Evolutionary conservation across 2,329 filamentous ascomycete species (phyloP), one percentile per base, ranked within the genome.

Genomic region (Fusarium sp.): DNA sequence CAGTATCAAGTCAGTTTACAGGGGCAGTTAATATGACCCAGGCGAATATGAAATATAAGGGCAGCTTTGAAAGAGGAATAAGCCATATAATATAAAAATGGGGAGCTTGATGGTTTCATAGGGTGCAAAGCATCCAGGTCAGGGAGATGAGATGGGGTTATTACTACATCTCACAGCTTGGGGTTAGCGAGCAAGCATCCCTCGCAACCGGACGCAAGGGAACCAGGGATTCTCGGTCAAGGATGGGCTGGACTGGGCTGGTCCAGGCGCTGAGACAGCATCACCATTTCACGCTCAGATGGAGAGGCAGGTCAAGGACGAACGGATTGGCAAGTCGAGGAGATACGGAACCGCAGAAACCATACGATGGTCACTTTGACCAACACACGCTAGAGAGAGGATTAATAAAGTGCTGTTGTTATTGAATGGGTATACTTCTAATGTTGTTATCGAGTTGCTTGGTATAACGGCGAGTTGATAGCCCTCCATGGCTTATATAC

Each of bases 251-350:
- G 42, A 7, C 38, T 42, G 22, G 27, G 27, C n/a, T 55, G 63
- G 24, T 33, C 51, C 44, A 16, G 29, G 46, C 64, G 46, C 49
- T 33, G 57, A 31, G 35, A 55, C 29, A 42, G n/a, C 17, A 33
- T 55, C 29, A 53, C 11, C 31, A 33, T 22, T 46, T 22, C 49
- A 56, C 55, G 31, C 49, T 53, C 49, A 57, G 16, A 24, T 58
- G 53, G 58, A 55, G 27, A 22, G 5, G 12, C 11, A 24, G 29
- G 31, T 31, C 16, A 66, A 58, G 35, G 60, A 44, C 64, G 56
- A 71, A 68, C 31, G 64, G 64, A 51, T 64, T 58, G 22, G 14
- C 33, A 6, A 42, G n/a, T 38, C n/a, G 17, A 22, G 20, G 31
- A 53, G 17, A 31, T 22, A 46, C 35, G 42, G 55, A 55, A 33